These are phyloP conservation scores for Sordaria brevicollis DNA, from an alignment of 495 filamentous ascomycete genomes.

Conservation along the genomic window DNA sequence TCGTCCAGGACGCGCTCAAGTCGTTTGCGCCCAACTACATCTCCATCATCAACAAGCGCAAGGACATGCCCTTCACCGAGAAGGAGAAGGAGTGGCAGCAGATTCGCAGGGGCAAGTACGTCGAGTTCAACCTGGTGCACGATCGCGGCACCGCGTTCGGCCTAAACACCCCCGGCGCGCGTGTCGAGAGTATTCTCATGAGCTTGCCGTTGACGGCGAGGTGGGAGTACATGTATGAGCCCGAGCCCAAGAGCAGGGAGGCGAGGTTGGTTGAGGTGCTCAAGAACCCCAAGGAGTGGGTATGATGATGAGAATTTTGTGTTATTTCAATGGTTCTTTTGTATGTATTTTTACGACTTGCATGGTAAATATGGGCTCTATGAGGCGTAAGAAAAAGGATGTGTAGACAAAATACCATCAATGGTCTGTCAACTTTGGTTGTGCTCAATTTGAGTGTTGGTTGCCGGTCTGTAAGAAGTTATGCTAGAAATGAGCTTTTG, in stretches of 20 bases:
- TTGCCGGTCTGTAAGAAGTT: not conserved
- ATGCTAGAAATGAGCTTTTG: not conserved
- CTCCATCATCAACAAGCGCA: slow-evolving; percentile 76
- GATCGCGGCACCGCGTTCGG: slow-evolving; percentile 95
- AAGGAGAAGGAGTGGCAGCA: slow-evolving; percentile 95
- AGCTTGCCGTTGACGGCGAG: slow-evolving; percentile 85
- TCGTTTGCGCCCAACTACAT: slow-evolving; percentile 89
- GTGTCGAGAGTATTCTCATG: slow-evolving; percentile 96
- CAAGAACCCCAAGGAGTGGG: slow-evolving; percentile 82
- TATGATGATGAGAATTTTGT: slow-evolving; percentile 34
- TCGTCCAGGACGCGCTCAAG: slow-evolving; percentile 70
- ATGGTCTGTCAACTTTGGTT: not conserved
- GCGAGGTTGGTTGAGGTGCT: slow-evolving; percentile 72
- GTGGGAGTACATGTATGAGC: slow-evolving; percentile 93
- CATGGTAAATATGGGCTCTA: not conserved
- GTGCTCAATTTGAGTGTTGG: not conserved
- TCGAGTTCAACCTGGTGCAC: slow-evolving; percentile 98
- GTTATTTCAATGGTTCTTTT: not conserved
- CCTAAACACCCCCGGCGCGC: slow-evolving; percentile 79
- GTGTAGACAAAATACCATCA: not conserved
- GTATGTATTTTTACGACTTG: slow-evolving; percentile 5
- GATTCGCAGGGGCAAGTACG: slow-evolving; percentile 81
- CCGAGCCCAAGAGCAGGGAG: slow-evolving; percentile 63
- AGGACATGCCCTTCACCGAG: slow-evolving; percentile 80
- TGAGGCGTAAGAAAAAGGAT: not conserved